Evolutionary conservation across 2,329 filamentous ascomycete genomes (phyloP).

Genomic region (Lasiodiplodia citricola): DNA sequence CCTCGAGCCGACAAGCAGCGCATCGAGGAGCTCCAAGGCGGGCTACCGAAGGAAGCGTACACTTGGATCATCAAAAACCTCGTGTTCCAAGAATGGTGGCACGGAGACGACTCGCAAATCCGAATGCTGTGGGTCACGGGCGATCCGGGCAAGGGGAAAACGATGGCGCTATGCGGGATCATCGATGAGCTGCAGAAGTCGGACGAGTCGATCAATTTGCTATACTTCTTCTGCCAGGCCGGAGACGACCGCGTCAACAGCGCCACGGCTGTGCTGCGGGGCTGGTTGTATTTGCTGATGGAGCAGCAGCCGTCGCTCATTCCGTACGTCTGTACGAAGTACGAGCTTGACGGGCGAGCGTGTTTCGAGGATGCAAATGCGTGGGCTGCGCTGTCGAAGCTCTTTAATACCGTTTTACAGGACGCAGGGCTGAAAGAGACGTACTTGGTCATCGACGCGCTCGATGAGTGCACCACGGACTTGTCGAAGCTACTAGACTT

Average conservation of each 20-base stretch:
- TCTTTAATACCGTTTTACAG: constrained; percentile 49
- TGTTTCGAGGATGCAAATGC: constrained; percentile 50
- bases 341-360: constrained; percentile 40
- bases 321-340: constrained; percentile 41
- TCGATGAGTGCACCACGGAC: neutral
- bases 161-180: constrained; percentile 45
- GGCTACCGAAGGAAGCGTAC: constrained; percentile 38
- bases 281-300: constrained; percentile 51
- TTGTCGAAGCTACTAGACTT: neutral
- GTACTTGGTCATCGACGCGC: neutral
- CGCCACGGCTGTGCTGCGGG: constrained; percentile 48
- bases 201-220: constrained; percentile 29
- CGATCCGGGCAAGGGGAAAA: constrained; percentile 48
- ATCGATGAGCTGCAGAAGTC: constrained; percentile 38
- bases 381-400: constrained; percentile 43
- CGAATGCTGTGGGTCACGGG: constrained; percentile 44
- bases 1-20: constrained; percentile 30
- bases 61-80: constrained; percentile 41
- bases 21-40: constrained; percentile 33
- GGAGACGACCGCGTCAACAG: constrained; percentile 46
- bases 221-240: constrained; percentile 53
- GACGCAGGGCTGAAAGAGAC: constrained; percentile 33
- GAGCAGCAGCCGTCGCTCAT: constrained; percentile 41
- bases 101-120: constrained; percentile 26
- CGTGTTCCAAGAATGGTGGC: constrained; percentile 36